Conservation (phyloP, 2,329 filamentous ascomycete species). For the Fusarium lateritium region DNA sequence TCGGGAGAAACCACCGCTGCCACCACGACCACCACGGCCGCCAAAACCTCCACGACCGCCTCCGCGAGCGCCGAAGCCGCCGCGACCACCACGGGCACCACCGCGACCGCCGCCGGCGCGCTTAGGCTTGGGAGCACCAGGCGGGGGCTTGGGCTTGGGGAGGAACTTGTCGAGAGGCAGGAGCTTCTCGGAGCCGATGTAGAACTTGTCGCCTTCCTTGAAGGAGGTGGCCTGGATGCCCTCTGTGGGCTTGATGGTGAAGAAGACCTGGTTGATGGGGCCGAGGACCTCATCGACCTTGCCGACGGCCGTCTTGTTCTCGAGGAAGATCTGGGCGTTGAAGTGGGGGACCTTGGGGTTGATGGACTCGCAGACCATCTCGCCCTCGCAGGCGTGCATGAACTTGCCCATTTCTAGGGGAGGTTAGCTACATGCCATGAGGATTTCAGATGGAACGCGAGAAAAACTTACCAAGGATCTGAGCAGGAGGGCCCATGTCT, state of each 20-base stretch:
- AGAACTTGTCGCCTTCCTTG: slow-evolving; percentile 98
- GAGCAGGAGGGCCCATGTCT: slow-evolving; percentile 58
- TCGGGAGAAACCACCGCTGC: slow-evolving; percentile 50
- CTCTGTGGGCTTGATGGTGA: slow-evolving; percentile 97
- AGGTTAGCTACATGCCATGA: slow-evolving; percentile 16
- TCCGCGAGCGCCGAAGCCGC: slow-evolving; percentile 52
- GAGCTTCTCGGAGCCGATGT: slow-evolving; percentile 93
- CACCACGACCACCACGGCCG: slow-evolving; percentile 43
- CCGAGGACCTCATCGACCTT: slow-evolving; percentile 99
- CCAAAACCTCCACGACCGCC: slow-evolving; percentile 58
- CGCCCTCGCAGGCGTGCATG: slow-evolving; percentile 94
- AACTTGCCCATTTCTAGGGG: slow-evolving; percentile 89
- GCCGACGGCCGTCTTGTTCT: slow-evolving; percentile 97
- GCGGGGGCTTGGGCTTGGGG: slow-evolving; percentile 86
- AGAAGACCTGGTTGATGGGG: slow-evolving; percentile 97
- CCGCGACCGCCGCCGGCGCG: slow-evolving; percentile 70
- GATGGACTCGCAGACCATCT: slow-evolving; percentile 96
- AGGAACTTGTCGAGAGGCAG: slow-evolving; percentile 96
- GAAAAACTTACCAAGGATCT: slow-evolving; percentile 54
- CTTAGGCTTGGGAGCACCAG: slow-evolving; percentile 73
- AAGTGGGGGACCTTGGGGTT: slow-evolving; percentile 98
- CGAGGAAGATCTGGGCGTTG: slow-evolving; percentile 98
- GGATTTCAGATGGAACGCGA: neutral
- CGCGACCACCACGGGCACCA: slow-evolving; percentile 57
- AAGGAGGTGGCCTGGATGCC: slow-evolving; percentile 96